phyloP scores from a whole-genome alignment of 176 grass and related monocot genomes.

The Rhynchospora tenuis region DNA sequence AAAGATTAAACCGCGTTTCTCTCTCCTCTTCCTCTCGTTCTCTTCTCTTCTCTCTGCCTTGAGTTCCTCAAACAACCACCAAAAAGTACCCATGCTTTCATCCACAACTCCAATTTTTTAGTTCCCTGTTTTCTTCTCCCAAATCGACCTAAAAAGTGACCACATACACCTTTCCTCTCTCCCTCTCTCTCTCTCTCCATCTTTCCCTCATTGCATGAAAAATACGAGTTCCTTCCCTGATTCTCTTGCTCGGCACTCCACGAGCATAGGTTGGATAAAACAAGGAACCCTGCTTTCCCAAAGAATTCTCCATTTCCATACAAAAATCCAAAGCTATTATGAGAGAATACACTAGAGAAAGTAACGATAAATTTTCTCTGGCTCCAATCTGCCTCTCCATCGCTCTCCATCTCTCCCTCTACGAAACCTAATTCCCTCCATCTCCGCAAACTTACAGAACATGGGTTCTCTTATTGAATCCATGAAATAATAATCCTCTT shows the following conservation, averaged over 20 bases:
- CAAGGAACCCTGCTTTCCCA: background rate
- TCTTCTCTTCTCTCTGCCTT: background rate
- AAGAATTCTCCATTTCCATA: background rate
- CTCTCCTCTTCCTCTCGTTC: background rate
- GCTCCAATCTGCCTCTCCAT: background rate
- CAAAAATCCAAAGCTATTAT: constrained; percentile 8
- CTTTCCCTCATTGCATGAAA: constrained; percentile 15
- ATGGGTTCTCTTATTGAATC: background rate
- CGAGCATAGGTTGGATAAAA: background rate
- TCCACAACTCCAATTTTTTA: constrained; percentile 15
- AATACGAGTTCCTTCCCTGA: background rate
- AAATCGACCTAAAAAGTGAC: background rate
- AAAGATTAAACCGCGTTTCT: constrained; percentile 17
- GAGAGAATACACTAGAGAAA: constrained; percentile 2
- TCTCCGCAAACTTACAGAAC: background rate
- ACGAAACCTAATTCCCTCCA: background rate
- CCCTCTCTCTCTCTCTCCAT: constrained; percentile 28
- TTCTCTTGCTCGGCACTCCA: constrained; percentile 2
- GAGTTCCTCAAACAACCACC: constrained; percentile 29
- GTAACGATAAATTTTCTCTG: background rate
- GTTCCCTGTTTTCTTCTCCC: background rate
- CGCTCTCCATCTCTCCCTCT: background rate
- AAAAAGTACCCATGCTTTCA: constrained; percentile 29
- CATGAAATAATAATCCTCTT: background rate
- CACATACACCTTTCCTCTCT: constrained; percentile 1